Percentiles rank a stretch among this genome's conserved stretches.
These are phyloP conservation scores for Erodium maritimum DNA, from an alignment of 345 rosid genomes.

Conservation along the genomic window DNA sequence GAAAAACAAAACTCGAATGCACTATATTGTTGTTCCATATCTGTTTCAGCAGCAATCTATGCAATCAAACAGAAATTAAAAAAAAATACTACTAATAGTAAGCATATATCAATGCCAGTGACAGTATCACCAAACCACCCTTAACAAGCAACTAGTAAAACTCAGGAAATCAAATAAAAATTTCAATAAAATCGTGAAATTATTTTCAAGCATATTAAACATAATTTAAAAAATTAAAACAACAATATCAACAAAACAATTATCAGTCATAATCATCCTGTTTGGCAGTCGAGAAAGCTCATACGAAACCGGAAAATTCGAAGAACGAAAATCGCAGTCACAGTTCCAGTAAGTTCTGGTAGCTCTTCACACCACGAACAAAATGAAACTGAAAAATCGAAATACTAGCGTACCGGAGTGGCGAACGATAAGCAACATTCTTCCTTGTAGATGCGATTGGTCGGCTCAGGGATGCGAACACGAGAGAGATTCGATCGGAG, in stretches of 20 bases:
- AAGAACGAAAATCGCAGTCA: not conserved
- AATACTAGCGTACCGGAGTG: conserved; percentile 44
- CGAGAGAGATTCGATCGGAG: conserved; percentile 92
- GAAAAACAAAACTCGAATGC: too few species aligned
- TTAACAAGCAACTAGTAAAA: too few species aligned
- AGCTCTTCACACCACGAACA: not conserved
- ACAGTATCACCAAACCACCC: too few species aligned
- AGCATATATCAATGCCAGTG: too few species aligned
- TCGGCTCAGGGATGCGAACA: conserved; percentile 98
- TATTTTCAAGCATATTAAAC: not conserved
- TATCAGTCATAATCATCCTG: not conserved
- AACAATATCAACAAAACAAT: not conserved
- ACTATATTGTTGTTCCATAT: too few species aligned
- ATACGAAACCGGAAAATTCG: not conserved
- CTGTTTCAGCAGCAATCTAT: too few species aligned
- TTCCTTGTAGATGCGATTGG: conserved; percentile 91
- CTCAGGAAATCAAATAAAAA: too few species aligned
- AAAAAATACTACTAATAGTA: too few species aligned
- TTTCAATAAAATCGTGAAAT: too few species aligned
- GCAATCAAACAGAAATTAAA: too few species aligned
- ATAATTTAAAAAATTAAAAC: not conserved
- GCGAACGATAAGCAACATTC: conserved; percentile 97
- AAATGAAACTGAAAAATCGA: not conserved
- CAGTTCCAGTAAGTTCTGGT: not conserved
- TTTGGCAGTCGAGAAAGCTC: not conserved